Conservation (phyloP, 1,284 basidiomycete genomes). For the Pseudozyma thailandica region DNA sequence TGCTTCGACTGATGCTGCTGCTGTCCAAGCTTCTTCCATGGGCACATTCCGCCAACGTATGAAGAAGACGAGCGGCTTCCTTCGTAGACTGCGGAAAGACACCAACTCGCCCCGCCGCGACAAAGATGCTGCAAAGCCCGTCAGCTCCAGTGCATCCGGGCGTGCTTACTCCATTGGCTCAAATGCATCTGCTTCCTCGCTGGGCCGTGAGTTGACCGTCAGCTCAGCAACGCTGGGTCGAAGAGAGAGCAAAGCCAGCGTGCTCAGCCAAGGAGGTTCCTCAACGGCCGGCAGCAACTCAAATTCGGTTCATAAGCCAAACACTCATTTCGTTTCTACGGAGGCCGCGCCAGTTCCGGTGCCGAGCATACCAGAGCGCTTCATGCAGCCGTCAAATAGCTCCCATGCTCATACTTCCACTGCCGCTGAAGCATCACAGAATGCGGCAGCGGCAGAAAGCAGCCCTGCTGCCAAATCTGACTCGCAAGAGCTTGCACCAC, state of each 20-base stretch:
- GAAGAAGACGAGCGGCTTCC: conserved; percentile 64
- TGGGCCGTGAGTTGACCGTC: conserved; percentile 8
- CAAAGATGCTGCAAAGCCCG: conserved; percentile 8
- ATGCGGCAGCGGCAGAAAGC: neutral
- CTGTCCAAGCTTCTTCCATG: conserved; percentile 8
- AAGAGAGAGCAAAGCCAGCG: conserved; percentile 27
- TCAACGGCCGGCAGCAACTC: conserved; percentile 19
- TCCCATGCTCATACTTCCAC: conserved; percentile 15
- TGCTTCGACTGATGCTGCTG: neutral
- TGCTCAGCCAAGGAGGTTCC: conserved; percentile 23
- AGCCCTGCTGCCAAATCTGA: neutral
- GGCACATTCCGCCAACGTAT: conserved; percentile 54
- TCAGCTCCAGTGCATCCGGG: conserved; percentile 2
- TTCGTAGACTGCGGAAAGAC: conserved; percentile 49
- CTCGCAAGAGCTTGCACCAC: conserved; percentile 12
- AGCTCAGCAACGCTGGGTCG: conserved; percentile 10
- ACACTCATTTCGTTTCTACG: conserved; percentile 17
- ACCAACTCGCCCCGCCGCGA: conserved; percentile 13
- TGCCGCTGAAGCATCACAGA: neutral
- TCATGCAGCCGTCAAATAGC: conserved; percentile 25
- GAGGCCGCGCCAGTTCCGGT: conserved; percentile 33
- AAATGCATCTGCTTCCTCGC: conserved; percentile 27
- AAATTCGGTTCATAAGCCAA: conserved; percentile 14
- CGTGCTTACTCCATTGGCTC: conserved; percentile 24
- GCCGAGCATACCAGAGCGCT: conserved; percentile 36